A percentile compares a stretch with the other conserved stretches of the same genome.
Evolutionary conservation across 495 filamentous ascomycete species (phyloP).

Genomic region (Podospora pseudocomata): DNA sequence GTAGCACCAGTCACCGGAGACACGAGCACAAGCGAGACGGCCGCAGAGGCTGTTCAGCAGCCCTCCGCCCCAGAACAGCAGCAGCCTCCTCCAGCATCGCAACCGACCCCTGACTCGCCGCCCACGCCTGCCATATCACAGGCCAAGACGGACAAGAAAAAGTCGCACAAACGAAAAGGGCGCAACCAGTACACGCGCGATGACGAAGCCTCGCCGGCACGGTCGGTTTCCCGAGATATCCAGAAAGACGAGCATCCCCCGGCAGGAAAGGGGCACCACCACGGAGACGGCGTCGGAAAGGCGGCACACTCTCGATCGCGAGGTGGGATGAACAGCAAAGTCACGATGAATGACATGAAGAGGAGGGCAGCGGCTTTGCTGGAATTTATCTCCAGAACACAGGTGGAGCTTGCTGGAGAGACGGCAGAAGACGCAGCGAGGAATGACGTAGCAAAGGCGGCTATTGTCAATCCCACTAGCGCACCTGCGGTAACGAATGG

Average conservation of each 20-base stretch:
- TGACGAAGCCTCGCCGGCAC: constrained; percentile 61
- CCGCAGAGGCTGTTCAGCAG: constrained; percentile 29
- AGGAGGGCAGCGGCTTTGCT: constrained; percentile 76
- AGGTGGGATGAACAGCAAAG: constrained; percentile 54
- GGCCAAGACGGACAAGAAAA: constrained; percentile 32
- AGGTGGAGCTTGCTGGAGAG: constrained; percentile 78
- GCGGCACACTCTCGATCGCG: constrained; percentile 33
- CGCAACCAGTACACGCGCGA: constrained; percentile 87
- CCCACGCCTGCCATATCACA: constrained; percentile 36
- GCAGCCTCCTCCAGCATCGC: constrained; percentile 20
- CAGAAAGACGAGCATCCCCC: constrained; percentile 36
- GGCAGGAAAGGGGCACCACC: constrained; percentile 18
- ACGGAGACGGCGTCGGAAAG: constrained; percentile 24
- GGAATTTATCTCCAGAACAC: constrained; percentile 85
- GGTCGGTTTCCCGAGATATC: constrained; percentile 64
- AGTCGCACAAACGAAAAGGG: constrained; percentile 66
- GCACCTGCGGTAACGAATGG: constrained; percentile 5
- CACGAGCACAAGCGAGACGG: constrained; percentile 20
- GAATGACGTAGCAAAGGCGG: constrained; percentile 26
- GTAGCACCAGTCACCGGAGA: constrained; percentile 19
- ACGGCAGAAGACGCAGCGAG: constrained; percentile 8
- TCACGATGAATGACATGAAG: constrained; percentile 90
- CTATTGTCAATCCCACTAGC: constrained; percentile 7
- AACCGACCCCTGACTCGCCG: constrained; percentile 54
- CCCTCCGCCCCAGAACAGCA: constrained; percentile 23